phyloP scores from a whole-genome alignment of 345 rosid species.

The Salix exigua region DNA sequence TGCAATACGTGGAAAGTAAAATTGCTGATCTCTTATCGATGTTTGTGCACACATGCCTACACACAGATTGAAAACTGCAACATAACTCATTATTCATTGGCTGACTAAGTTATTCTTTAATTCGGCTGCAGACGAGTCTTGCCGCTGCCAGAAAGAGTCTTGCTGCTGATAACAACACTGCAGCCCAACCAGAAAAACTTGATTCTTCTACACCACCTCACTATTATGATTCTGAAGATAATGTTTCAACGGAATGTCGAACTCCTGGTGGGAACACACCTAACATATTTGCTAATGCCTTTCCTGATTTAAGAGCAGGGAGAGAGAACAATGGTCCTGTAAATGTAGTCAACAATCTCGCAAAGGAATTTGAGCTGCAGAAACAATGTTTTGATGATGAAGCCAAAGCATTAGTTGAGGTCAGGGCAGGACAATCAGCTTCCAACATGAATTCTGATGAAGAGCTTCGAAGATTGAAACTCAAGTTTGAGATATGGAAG shows the following conservation, averaged over 20 bases:
- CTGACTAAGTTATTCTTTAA: background rate
- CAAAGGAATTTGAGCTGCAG: constrained; percentile 72
- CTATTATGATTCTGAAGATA: constrained; percentile 67
- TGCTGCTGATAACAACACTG: constrained; percentile 47
- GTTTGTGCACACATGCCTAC: background rate
- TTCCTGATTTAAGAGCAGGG: constrained; percentile 37
- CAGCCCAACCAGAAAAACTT: constrained; percentile 45
- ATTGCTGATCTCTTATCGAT: background rate
- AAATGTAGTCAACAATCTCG: constrained; percentile 47
- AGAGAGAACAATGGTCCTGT: constrained; percentile 59
- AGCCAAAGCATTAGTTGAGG: constrained; percentile 49
- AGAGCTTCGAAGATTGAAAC: constrained; percentile 61
- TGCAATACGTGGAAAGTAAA: background rate
- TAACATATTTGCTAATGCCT: constrained; percentile 33
- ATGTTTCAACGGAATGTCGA: constrained; percentile 49
- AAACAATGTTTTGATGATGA: constrained; percentile 65
- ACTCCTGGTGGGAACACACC: constrained; percentile 66
- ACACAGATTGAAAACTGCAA: background rate
- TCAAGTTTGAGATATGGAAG: constrained; percentile 75
- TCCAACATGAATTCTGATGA: constrained; percentile 44
- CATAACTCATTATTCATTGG: background rate
- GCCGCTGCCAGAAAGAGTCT: constrained; percentile 73
- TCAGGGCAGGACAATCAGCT: constrained; percentile 34
- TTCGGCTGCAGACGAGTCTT: constrained; percentile 59
- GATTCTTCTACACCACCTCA: constrained; percentile 54